Evolutionary conservation across 169 alveolate species (phyloP).

Genomic region (Cytauxzoon felis): DNA sequence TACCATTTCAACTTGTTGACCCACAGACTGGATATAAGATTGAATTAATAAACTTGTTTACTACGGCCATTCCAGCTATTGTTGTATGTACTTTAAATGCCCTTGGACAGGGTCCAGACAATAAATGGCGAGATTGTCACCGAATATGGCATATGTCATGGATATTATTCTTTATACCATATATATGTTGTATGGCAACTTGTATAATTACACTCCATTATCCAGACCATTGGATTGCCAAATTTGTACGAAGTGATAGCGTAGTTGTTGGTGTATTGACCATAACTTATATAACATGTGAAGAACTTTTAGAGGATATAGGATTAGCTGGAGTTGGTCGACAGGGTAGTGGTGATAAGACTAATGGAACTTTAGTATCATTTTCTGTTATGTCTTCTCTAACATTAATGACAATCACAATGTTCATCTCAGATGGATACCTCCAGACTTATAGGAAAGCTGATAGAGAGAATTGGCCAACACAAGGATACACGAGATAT

Average conservation of each 20-base stretch:
- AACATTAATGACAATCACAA: background rate
- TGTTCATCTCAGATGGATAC: conserved; percentile 3
- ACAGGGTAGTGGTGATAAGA: background rate
- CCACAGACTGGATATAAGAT: conserved; percentile 11
- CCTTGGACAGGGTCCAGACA: conserved; percentile 16
- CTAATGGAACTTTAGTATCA: background rate
- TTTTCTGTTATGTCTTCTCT: background rate
- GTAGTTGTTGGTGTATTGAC: background rate
- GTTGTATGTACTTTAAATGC: conserved; percentile 3
- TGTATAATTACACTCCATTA: conserved; percentile 15
- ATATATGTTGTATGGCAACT: background rate
- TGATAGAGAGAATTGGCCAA: conserved; percentile 12
- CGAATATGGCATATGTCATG: conserved; percentile 6
- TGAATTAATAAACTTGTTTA: background rate
- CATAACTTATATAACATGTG: background rate
- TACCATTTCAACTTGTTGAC: conserved; percentile 19
- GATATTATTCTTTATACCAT: conserved; percentile 12
- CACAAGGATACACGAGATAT: background rate
- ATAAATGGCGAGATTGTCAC: conserved; percentile 8
- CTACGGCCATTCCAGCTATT: conserved; percentile 2
- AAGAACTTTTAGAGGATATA: background rate
- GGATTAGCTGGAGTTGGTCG: conserved; percentile 3
- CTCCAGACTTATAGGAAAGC: background rate
- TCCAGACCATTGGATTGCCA: background rate
- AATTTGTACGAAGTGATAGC: background rate